phyloP scores from a whole-genome alignment of 305 asterid species.

The Rubia peregrina region DNA sequence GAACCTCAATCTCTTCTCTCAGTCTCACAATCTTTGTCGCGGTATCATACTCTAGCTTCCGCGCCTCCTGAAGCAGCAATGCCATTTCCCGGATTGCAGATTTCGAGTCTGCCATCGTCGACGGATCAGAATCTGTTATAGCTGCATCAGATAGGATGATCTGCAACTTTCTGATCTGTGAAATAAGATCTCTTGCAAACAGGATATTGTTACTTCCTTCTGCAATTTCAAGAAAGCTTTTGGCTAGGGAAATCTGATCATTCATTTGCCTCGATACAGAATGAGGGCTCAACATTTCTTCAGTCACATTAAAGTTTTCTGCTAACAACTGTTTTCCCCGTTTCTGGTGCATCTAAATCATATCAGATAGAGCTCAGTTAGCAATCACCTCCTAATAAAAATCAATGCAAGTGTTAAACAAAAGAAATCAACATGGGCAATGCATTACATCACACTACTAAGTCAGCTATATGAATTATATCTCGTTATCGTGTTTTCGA shows the following conservation, averaged over 20 bases:
- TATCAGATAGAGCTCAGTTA: conserved; percentile 1
- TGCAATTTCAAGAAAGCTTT: conserved; percentile 60
- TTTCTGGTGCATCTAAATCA: neutral
- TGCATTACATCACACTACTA: too few relatives aligned
- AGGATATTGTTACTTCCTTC: conserved; percentile 64
- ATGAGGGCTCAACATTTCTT: conserved; percentile 65
- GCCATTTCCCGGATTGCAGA: conserved; percentile 67
- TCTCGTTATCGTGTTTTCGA: too few relatives aligned
- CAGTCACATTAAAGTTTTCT: conserved; percentile 63
- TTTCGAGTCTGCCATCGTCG: conserved; percentile 53
- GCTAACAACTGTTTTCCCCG: neutral
- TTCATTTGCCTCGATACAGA: conserved; percentile 67
- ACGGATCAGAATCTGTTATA: conserved; percentile 44
- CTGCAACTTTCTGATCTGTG: conserved; percentile 70
- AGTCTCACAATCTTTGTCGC: conserved; percentile 72
- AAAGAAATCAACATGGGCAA: too few relatives aligned
- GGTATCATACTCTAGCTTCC: conserved; percentile 64
- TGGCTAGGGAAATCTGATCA: conserved; percentile 76
- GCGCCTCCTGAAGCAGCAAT: conserved; percentile 68
- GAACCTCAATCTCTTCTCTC: conserved; percentile 60
- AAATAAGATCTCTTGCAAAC: conserved; percentile 76
- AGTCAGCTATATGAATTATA: neutral
- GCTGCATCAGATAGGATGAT: conserved; percentile 68
- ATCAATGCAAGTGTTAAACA: too few relatives aligned
- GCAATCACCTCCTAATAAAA: neutral